These are phyloP conservation scores for Dendrobium catenatum DNA, from an alignment of 106 monocot species.

Conservation along the genomic window DNA sequence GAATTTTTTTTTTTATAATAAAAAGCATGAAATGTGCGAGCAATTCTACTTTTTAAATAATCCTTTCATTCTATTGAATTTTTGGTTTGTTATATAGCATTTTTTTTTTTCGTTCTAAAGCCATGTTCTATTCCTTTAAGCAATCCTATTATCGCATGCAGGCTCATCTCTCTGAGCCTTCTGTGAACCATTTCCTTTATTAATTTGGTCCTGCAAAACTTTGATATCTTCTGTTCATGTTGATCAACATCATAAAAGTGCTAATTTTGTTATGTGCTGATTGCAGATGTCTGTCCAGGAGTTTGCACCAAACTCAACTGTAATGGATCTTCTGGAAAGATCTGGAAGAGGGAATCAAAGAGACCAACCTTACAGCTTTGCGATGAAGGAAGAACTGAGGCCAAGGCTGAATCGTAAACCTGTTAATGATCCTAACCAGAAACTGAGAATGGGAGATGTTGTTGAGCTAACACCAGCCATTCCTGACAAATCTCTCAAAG, in stretches of 20 bases:
- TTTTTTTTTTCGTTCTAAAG: too few relatives aligned
- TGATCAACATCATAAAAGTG: neutral
- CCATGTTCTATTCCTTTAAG: too few relatives aligned
- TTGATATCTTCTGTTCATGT: too few relatives aligned
- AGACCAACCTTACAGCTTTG: slow-evolving; percentile 38
- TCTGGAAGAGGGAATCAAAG: slow-evolving; percentile 37
- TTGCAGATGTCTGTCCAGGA: slow-evolving; percentile 93
- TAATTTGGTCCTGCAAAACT: too few relatives aligned
- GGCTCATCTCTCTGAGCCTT: too few relatives aligned
- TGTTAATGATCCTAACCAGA: slow-evolving; percentile 36
- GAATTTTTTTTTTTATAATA: too few relatives aligned
- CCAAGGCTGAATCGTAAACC: slow-evolving; percentile 72
- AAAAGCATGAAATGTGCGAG: too few relatives aligned
- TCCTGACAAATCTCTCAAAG: slow-evolving; percentile 64
- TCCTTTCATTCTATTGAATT: too few relatives aligned
- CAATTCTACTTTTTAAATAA: too few relatives aligned
- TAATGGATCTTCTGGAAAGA: slow-evolving; percentile 65
- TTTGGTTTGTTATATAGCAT: too few relatives aligned
- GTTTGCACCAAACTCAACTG: slow-evolving; percentile 69
- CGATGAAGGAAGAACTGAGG: slow-evolving; percentile 73
- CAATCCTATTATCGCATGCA: too few relatives aligned
- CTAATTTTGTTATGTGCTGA: neutral
- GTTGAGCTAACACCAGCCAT: slow-evolving; percentile 76
- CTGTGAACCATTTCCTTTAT: too few relatives aligned
- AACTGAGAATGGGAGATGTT: slow-evolving; percentile 86